Evolutionary conservation across 2,329 filamentous ascomycete genomes (phyloP).

Genomic region (Bisporella sp.): DNA sequence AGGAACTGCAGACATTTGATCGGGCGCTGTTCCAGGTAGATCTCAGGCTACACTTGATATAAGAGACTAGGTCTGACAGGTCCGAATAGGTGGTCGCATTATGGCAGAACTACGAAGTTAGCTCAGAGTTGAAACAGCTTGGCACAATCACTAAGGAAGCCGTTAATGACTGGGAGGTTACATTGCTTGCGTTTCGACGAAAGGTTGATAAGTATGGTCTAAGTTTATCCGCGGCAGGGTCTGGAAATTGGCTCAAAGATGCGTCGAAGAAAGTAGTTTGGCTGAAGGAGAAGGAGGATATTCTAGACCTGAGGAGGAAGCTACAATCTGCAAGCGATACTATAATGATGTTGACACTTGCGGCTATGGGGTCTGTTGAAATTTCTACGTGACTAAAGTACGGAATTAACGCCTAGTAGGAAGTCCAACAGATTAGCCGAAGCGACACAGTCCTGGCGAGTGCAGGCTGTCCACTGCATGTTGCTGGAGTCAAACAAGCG

Average conservation of each 20-base stretch:
- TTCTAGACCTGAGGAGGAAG: conserved; percentile 8
- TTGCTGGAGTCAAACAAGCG: not conserved
- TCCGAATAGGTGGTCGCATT: conserved; percentile 1
- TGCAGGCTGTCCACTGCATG: not conserved
- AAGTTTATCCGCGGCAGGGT: not conserved
- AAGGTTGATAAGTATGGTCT: conserved; percentile 5
- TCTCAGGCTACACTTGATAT: not conserved
- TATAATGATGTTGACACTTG: conserved; percentile 4
- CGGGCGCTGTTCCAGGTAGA: conserved; percentile 5
- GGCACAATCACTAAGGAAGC: not conserved
- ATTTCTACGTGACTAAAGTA: not conserved
- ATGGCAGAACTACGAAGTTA: conserved; percentile 4
- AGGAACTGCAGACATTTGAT: conserved; percentile 5
- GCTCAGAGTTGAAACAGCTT: conserved; percentile 1
- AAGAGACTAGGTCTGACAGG: not conserved
- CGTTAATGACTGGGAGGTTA: conserved; percentile 2
- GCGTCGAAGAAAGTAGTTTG: conserved; percentile 3
- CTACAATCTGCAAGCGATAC: conserved; percentile 1
- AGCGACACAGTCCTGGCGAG: not conserved
- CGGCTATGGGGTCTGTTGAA: conserved; percentile 2
- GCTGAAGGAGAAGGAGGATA: conserved; percentile 9
- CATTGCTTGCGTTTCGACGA: conserved; percentile 2
- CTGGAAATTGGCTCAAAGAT: conserved; percentile 7
- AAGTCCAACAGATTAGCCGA: conserved; percentile 5
- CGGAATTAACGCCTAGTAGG: not conserved